phyloP scores from a whole-genome alignment of 1,284 basidiomycete species.

The Cryptococcus jaspeensis region DNA sequence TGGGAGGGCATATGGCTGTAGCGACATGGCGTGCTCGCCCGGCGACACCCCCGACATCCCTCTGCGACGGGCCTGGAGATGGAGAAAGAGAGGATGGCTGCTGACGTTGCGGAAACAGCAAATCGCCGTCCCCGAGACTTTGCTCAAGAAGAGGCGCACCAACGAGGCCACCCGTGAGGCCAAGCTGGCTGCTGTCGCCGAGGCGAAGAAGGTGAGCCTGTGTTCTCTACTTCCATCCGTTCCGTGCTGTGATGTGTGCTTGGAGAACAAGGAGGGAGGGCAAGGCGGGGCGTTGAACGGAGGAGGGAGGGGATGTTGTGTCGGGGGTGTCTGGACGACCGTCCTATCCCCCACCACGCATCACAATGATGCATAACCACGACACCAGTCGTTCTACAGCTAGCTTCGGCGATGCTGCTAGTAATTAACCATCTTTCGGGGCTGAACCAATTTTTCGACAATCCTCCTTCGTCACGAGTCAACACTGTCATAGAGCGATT shows the following conservation, averaged over 20 bases:
- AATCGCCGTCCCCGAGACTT: conserved; percentile 93
- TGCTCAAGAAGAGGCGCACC: conserved; percentile 99
- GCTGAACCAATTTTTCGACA: conserved; percentile 58
- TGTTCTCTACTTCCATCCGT: conserved; percentile 1
- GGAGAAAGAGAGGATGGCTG: neutral
- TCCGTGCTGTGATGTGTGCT: neutral
- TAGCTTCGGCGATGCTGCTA: conserved; percentile 66
- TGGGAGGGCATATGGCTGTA: neutral
- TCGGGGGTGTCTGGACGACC: neutral
- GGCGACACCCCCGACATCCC: neutral
- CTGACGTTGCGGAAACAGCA: conserved; percentile 24
- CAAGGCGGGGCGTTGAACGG: neutral
- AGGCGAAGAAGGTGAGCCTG: conserved; percentile 86
- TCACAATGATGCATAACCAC: conserved; percentile 75
- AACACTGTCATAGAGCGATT: neutral
- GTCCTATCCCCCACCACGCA: neutral
- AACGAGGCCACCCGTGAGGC: conserved; percentile 97
- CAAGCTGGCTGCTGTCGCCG: conserved; percentile 78
- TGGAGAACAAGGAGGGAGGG: neutral
- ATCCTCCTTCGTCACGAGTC: conserved; percentile 6
- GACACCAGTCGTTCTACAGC: conserved; percentile 49
- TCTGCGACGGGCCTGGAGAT: neutral
- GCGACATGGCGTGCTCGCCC: neutral
- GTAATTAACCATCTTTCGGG: conserved; percentile 97
- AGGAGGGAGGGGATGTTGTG: neutral